These are phyloP conservation scores for Ceriops zippeliana DNA, from an alignment of 345 rosid species.

Conservation along the genomic window DNA sequence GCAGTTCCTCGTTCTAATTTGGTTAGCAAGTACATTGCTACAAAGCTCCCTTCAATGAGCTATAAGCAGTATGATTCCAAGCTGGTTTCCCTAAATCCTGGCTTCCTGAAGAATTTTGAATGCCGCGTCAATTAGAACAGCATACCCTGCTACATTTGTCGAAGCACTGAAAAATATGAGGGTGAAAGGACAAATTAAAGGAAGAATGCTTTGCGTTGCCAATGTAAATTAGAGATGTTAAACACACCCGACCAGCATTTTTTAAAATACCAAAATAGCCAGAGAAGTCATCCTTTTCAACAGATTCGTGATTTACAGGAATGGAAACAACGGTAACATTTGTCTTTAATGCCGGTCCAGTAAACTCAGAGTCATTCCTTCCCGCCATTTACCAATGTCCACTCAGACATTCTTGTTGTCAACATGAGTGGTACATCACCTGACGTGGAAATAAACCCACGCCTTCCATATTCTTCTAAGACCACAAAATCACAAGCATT, in stretches of 20 bases:
- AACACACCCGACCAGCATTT: conserved; percentile 25
- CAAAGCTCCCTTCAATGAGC: conserved; percentile 95
- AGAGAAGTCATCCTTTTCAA: background rate
- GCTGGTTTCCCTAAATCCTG: conserved; percentile 48
- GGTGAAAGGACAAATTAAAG: conserved; percentile 18
- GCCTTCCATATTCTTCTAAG: conserved; percentile 27
- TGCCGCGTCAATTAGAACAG: conserved; percentile 68
- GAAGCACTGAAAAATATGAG: conserved; percentile 88
- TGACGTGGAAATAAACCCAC: conserved; percentile 19
- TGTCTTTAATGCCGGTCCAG: too few species aligned
- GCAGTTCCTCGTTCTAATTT: too few species aligned
- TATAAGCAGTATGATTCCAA: conserved; percentile 69
- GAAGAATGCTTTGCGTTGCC: conserved; percentile 4
- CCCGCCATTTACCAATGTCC: conserved; percentile 20
- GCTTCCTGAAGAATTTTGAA: conserved; percentile 67
- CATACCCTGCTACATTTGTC: conserved; percentile 86
- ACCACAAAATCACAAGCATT: conserved; percentile 10
- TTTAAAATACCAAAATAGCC: background rate
- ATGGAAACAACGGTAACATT: too few species aligned
- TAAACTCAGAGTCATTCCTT: conserved; percentile 11
- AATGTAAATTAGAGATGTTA: background rate
- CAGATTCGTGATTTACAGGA: too few species aligned
- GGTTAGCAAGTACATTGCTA: too few species aligned
- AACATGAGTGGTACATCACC: conserved; percentile 32
- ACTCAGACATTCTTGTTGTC: conserved; percentile 30